Base-by-base conservation (phyloP, 2,329 filamentous ascomycete genomes). In the Lecanosticta acicola region DNA sequence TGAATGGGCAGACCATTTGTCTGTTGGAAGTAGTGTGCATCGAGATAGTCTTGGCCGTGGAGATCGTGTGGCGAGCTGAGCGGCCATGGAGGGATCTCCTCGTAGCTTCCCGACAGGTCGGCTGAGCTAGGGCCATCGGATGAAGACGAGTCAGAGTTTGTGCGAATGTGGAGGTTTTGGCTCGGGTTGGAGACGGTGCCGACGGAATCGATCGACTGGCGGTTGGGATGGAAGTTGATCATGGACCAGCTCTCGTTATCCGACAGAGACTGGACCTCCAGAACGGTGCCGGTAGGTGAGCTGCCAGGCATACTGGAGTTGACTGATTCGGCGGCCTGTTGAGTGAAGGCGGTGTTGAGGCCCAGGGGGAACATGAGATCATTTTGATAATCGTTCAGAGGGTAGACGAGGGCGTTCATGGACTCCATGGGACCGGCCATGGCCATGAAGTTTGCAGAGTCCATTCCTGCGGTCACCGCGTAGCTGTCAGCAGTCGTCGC, bases 251-350 rank as follows among this genome's bases (percentile, higher is more conserved):
- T 52, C 47, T 87, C 87, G 58, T 90, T 87, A 58, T 94, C 89
- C n/a, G 88, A 88, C 35, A 95, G 73, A 4, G 91, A 96, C 40
- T 91, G 72, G 26, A 94, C 86, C 67, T 96, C 90, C 38, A 95
- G 72, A 66, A 87, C 90, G 21, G 84, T 86, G 58, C 85, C 83
- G 1, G 83, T 86, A 1, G 86, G 86, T 32, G 86, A 90, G 60
- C 80, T 83, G 63, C 67, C 70, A 9, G 68, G 65, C 8, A 73
- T 59, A 51, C 68, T 72, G 14, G 66, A 62, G 26, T 60, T 57
- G 24, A 55, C 54, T 4, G 57, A 59, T 36, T 62, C 60, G 18
- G 55, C 49, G 39, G 55, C 53, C 71, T 79, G 46, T 21, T 76
- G 74, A 32, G 67, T 65, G 19, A 60, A 47, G 18, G 55, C 50